A percentile compares a stretch with the other conserved stretches of the same genome.
phyloP scores from a whole-genome alignment of 2,329 filamentous ascomycete genomes.

The Aspergillus uvarum region DNA sequence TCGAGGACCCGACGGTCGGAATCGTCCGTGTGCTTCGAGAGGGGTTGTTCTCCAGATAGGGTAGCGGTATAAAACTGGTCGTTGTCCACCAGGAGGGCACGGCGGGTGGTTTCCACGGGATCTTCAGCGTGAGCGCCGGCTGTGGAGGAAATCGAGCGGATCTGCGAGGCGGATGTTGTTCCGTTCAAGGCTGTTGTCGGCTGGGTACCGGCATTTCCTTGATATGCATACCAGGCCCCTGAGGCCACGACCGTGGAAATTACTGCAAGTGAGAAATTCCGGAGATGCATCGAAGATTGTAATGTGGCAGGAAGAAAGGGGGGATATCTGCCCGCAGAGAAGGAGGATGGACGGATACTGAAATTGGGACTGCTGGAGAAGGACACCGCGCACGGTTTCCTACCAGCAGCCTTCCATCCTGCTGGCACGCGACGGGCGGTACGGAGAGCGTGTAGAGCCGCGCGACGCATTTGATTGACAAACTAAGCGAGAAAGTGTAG shows the following conservation, averaged over 20 bases:
- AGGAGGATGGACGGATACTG: conserved; percentile 35
- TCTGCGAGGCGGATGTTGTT: conserved; percentile 23
- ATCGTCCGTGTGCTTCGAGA: conserved; percentile 84
- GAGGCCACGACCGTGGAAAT: conserved; percentile 50
- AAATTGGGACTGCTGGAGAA: conserved; percentile 41
- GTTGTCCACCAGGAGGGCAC: conserved; percentile 81
- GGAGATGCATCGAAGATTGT: conserved; percentile 51
- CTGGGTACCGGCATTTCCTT: conserved; percentile 34
- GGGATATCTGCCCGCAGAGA: conserved; percentile 36
- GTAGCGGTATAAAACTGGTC: conserved; percentile 87
- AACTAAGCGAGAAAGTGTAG: conserved; percentile 3
- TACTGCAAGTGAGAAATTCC: conserved; percentile 49
- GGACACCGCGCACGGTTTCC: conserved; percentile 36
- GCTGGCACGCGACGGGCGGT: conserved; percentile 47
- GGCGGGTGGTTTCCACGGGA: conserved; percentile 56
- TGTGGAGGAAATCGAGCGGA: conserved; percentile 28
- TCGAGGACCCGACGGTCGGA: conserved; percentile 83
- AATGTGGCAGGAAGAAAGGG: conserved; percentile 36
- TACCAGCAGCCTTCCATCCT: conserved; percentile 42
- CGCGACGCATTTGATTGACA: conserved; percentile 48
- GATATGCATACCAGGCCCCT: conserved; percentile 52
- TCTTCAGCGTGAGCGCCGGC: conserved; percentile 36
- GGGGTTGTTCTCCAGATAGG: conserved; percentile 78
- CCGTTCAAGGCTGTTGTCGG: conserved; percentile 26
- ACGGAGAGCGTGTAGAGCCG: conserved; percentile 47